Evolutionary conservation across 257 asterid genomes (phyloP).

Genomic region (Solanum clarkiae): DNA sequence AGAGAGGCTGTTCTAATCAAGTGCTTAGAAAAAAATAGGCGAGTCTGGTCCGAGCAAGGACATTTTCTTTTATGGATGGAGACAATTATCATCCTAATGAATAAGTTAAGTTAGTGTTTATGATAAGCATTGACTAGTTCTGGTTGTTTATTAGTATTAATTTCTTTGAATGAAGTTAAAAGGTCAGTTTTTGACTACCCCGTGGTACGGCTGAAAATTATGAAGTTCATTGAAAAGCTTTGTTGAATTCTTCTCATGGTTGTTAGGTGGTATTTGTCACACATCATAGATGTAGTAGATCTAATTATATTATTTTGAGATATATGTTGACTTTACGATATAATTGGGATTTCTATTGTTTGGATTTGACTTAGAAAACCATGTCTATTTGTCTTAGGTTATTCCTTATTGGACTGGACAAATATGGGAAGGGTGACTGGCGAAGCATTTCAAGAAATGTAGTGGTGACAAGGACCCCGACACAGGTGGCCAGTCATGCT

Average conservation of each 20-base stretch:
- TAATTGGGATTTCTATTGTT: not conserved
- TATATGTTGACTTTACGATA: not conserved
- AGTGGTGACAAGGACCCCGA: slow-evolving; percentile 82
- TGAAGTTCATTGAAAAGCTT: not conserved
- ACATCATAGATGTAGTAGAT: not conserved
- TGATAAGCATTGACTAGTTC: not conserved
- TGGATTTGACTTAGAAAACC: not conserved
- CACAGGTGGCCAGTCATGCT: slow-evolving; percentile 94
- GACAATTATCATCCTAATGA: not conserved
- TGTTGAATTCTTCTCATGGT: not conserved
- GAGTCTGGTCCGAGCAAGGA: not conserved
- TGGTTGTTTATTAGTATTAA: not conserved
- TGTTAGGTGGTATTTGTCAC: not conserved
- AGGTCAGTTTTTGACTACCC: not conserved
- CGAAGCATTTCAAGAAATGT: slow-evolving; percentile 90
- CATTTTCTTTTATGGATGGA: not conserved
- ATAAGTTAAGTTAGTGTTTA: not conserved
- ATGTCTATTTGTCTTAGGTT: slow-evolving; percentile 20
- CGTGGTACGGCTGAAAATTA: not conserved
- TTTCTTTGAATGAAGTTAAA: not conserved
- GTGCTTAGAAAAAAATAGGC: not conserved
- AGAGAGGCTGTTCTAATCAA: not conserved
- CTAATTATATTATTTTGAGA: not conserved
- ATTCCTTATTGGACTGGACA: slow-evolving; percentile 56
- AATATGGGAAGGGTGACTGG: slow-evolving; percentile 88